Evolutionary conservation across 768 basidiomycete species (phyloP), one percentile per base, ranked within the genome.

Genomic region (Baorangia bicolor): DNA sequence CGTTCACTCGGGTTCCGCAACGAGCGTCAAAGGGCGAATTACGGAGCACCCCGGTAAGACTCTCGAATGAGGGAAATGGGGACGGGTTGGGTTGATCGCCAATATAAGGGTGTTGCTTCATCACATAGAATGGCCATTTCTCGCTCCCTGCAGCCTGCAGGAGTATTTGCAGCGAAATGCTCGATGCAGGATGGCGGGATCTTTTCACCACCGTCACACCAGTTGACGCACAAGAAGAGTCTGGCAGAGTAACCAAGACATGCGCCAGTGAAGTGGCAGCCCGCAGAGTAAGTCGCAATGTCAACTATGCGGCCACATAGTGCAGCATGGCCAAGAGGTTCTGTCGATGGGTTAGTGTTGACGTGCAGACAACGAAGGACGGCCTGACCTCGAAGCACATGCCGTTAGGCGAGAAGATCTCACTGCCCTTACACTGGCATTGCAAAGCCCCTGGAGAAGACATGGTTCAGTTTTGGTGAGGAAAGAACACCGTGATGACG

Each of bases 391-490:
- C 35, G 37, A 59, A 57, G 50, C 55, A 57, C 23, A 34, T 1
- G 0, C 46, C 55, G 5, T 52, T 30, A 0, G 55, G 49, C 8
- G 30, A 9, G 46, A 59, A 59, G n/a, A 59, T 33, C 27, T 10
- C 3, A 10, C 52, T 49, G 21, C 57, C 46, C 5, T 49, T 37
- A 39, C 55, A n/a, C n/a, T n/a, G n/a, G n/a, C n/a, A 59, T 1
- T 14, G 4, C 55, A 59, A 35, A 13, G 35, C 35, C 58, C 50
- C 58, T 59, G n/a, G 16, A 21, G n/a, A 39, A 37, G n/a, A 21
- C 2, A n/a, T 23, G n/a, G 0, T 14, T 57, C 5, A 49, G 45
- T 16, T n/a, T 42, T 1, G 11, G 2, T n/a, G 5, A 46, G 23
- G 18, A 2, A 20, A 5, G 8, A 6, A 33, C 8, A 27, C 7